phyloP scores from a whole-genome alignment of 2,329 filamentous ascomycete genomes.

The Parastagonospora nodorum region DNA sequence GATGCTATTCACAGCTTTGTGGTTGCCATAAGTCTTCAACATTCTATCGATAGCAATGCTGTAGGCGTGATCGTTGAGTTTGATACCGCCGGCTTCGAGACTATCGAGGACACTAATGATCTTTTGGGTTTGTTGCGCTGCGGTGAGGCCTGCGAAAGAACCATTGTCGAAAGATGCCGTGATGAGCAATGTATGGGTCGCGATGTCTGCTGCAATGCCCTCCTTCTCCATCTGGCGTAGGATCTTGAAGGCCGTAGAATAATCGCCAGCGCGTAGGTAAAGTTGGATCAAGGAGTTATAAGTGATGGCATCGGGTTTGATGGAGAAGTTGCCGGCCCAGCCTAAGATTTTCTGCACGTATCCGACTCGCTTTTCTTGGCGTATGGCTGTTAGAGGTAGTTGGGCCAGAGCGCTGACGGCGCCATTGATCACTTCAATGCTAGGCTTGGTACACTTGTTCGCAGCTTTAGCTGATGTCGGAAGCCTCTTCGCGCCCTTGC shows the following conservation, averaged over 20 bases:
- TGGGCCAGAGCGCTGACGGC: conserved; percentile 67
- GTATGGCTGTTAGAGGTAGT: conserved; percentile 29
- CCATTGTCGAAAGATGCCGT: conserved; percentile 61
- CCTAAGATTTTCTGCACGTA: conserved; percentile 46
- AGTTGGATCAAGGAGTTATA: conserved; percentile 74
- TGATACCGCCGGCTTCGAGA: conserved; percentile 63
- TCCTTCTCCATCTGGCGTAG: conserved; percentile 64
- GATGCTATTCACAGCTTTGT: conserved; percentile 62
- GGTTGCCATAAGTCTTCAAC: conserved; percentile 55
- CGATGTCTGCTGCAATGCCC: conserved; percentile 64
- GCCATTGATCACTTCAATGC: conserved; percentile 70
- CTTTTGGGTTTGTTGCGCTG: conserved; percentile 57
- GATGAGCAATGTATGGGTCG: conserved; percentile 75
- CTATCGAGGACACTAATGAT: conserved; percentile 60
- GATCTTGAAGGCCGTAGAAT: conserved; percentile 57
- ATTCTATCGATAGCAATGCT: conserved; percentile 71
- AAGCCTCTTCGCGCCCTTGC: conserved; percentile 15
- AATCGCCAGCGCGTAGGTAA: conserved; percentile 58
- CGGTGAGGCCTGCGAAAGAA: conserved; percentile 48
- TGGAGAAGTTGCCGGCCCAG: conserved; percentile 50
- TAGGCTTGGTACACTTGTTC: conserved; percentile 61
- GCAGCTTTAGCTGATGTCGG: conserved; percentile 23
- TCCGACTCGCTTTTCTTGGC: conserved; percentile 49
- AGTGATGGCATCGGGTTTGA: conserved; percentile 55
- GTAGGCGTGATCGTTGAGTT: conserved; percentile 67